Conservation (phyloP, 495 filamentous ascomycete genomes). For the Trichodelitschia bisporula region DNA sequence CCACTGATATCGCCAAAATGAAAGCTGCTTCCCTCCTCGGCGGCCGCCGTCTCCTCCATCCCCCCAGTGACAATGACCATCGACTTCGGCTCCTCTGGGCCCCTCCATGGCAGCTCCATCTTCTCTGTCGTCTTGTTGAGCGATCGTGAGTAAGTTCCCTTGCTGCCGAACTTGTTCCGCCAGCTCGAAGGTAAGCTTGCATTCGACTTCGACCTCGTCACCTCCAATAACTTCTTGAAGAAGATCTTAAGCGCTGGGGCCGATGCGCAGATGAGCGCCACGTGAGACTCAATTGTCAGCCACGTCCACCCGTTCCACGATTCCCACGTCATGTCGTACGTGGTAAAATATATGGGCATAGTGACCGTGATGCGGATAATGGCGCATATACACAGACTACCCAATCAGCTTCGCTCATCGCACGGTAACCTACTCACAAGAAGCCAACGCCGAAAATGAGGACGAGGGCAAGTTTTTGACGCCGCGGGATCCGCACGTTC, state of each 20-base stretch:
- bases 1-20: too few species aligned
- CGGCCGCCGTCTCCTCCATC: too few species aligned
- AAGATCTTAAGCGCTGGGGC: slow-evolving; percentile 10
- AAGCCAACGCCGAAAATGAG: slow-evolving; percentile 1
- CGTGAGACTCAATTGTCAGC: slow-evolving; percentile 9
- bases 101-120: too few species aligned
- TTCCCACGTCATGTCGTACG: slow-evolving; percentile 11
- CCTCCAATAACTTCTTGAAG: too few species aligned
- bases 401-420: neutral
- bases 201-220: too few species aligned
- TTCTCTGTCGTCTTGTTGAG: too few species aligned
- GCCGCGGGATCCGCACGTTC: neutral
- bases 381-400: slow-evolving; percentile 1
- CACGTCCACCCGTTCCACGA: slow-evolving; percentile 9
- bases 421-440: neutral
- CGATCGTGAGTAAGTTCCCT: too few species aligned
- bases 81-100: too few species aligned
- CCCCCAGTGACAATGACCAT: too few species aligned
- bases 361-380: slow-evolving; percentile 8
- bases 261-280: slow-evolving; percentile 9
- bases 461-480: neutral
- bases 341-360: slow-evolving; percentile 7
- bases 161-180: too few species aligned
- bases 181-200: too few species aligned
- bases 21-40: too few species aligned